Evolutionary conservation across 75 land plant species (phyloP).

Genomic region (Pseudotsuga menziesii): DNA sequence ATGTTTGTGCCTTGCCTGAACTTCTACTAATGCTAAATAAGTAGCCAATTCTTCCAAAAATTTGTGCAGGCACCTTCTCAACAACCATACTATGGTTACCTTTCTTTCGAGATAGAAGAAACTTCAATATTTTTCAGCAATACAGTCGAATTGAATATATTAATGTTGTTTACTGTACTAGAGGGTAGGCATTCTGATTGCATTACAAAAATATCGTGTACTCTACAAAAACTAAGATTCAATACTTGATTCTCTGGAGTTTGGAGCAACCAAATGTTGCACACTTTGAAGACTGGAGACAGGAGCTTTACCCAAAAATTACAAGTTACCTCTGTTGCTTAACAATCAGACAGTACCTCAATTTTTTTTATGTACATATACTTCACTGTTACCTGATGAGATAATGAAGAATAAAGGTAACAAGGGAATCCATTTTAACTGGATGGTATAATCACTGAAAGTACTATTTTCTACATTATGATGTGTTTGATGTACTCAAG

Average conservation of each 20-base stretch:
- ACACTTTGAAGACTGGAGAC: not conserved
- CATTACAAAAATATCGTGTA: not conserved
- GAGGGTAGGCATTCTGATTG: not conserved
- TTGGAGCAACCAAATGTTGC: not conserved
- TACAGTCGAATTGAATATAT: not conserved
- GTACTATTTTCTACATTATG: not conserved
- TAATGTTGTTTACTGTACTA: no score
- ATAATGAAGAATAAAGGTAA: slow-evolving; percentile 3
- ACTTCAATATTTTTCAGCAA: not conserved
- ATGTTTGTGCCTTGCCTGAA: no score
- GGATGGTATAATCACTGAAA: slow-evolving; percentile 2
- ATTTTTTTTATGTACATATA: not conserved
- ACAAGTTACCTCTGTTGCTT: not conserved
- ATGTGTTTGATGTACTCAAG: not conserved
- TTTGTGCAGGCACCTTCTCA: no score
- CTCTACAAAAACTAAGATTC: not conserved
- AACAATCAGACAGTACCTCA: not conserved
- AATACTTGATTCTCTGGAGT: not conserved
- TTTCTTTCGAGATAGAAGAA: no score
- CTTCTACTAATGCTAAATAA: no score
- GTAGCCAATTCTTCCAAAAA: no score
- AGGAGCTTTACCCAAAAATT: slow-evolving; percentile 7
- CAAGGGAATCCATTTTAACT: not conserved
- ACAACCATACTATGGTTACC: no score
- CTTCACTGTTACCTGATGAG: not conserved